Conservation (phyloP, 345 rosid species). For the Camelina hispida region DNA sequence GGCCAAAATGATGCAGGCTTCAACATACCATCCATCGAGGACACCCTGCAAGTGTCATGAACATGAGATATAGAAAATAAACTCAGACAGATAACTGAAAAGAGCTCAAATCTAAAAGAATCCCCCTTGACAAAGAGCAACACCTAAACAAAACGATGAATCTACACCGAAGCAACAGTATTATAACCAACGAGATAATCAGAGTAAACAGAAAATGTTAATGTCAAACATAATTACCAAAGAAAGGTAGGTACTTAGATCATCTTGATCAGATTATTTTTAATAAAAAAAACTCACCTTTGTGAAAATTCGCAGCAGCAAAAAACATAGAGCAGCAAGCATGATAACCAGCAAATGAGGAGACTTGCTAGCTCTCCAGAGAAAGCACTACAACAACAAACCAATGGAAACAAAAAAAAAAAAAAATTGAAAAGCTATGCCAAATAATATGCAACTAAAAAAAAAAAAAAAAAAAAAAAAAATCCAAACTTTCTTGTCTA, state of each 20-base stretch:
- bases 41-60: constrained; percentile 53
- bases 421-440: constrained; percentile 18
- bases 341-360: constrained; percentile 65
- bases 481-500: neutral
- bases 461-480: neutral
- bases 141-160: too few relatives aligned
- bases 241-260: too few relatives aligned
- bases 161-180: too few relatives aligned
- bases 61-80: neutral
- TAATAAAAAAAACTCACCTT: constrained; percentile 61
- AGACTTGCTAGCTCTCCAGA: constrained; percentile 87
- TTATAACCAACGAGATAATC: too few relatives aligned
- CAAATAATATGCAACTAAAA: neutral
- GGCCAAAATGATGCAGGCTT: constrained; percentile 71
- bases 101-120: neutral
- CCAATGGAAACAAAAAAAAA: neutral
- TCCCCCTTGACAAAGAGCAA: neutral
- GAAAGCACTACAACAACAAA: constrained; percentile 56
- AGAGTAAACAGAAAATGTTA: too few relatives aligned
- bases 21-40: constrained; percentile 73
- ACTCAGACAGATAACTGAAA: neutral
- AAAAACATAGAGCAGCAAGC: constrained; percentile 59
- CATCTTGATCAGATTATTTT: too few relatives aligned
- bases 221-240: too few relatives aligned
- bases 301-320: constrained; percentile 63